Percentiles rank a stretch among this genome's conserved stretches.
These are phyloP conservation scores for Xylaria grammica DNA, from an alignment of 495 filamentous ascomycete genomes.

Conservation along the genomic window DNA sequence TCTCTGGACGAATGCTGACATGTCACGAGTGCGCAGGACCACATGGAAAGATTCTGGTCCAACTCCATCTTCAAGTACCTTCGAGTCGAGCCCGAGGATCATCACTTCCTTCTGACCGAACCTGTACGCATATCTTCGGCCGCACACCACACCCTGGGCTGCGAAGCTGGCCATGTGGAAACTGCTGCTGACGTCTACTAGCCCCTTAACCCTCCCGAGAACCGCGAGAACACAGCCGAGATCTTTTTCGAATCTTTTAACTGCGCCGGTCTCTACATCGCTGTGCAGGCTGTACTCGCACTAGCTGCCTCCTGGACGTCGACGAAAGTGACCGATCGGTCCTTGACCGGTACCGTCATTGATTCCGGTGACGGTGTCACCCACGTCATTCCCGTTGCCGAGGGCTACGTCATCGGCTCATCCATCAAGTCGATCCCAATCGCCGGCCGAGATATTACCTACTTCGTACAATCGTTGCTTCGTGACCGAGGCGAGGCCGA, in stretches of 20 bases:
- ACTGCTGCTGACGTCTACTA: constrained; percentile 44
- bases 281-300: constrained; percentile 95
- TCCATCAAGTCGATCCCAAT: constrained; percentile 99
- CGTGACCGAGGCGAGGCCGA: constrained; percentile 96
- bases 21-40: constrained; percentile 62
- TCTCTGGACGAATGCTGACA: constrained; percentile 30
- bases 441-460: constrained; percentile 95
- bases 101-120: constrained; percentile 96
- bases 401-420: constrained; percentile 98
- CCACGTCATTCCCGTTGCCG: constrained; percentile 97
- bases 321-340: constrained; percentile 94
- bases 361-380: constrained; percentile 98
- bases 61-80: constrained; percentile 99
- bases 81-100: constrained; percentile 96
- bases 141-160: not conserved
- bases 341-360: constrained; percentile 96
- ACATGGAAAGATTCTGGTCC: constrained; percentile 99
- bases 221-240: constrained; percentile 98
- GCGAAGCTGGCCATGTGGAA: not conserved
- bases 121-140: constrained; percentile 64
- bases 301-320: constrained; percentile 98
- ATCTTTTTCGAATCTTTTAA: constrained; percentile 99
- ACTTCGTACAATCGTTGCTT: constrained; percentile 94
- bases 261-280: constrained; percentile 97
- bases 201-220: constrained; percentile 97